Conservation (phyloP, 2,329 filamentous ascomycete genomes). For the Nigrospora osmanthi region DNA sequence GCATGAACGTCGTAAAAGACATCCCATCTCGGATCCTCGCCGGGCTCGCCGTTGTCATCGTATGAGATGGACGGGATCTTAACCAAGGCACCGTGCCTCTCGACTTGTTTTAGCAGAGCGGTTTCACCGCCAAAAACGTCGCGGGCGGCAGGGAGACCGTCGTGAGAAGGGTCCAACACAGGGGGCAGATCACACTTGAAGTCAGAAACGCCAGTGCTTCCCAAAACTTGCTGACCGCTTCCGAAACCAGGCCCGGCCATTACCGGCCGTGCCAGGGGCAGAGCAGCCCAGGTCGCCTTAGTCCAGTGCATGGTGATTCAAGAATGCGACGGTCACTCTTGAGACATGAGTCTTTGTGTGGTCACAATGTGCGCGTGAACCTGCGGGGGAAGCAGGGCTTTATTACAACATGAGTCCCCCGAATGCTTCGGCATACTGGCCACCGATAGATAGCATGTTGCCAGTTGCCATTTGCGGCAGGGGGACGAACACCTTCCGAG, state of each 20-base stretch:
- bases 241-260: slow-evolving; percentile 7
- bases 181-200: slow-evolving; percentile 22
- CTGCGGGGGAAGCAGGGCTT: too few relatives aligned
- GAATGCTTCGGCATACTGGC: too few relatives aligned
- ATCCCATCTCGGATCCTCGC: slow-evolving; percentile 46
- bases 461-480: too few relatives aligned
- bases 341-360: too few relatives aligned
- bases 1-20: slow-evolving; percentile 42
- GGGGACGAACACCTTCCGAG: too few relatives aligned
- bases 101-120: slow-evolving; percentile 24
- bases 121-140: slow-evolving; percentile 17
- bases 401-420: too few relatives aligned
- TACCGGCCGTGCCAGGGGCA: slow-evolving; percentile 5
- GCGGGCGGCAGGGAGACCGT: slow-evolving; percentile 19
- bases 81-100: slow-evolving; percentile 35
- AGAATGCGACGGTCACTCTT: too few relatives aligned
- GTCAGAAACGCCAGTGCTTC: slow-evolving; percentile 2
- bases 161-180: slow-evolving; percentile 16
- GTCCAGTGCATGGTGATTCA: slow-evolving; percentile 2
- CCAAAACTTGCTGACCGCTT: slow-evolving; percentile 8
- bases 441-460: too few relatives aligned
- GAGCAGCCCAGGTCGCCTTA: slow-evolving; percentile 10
- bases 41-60: slow-evolving; percentile 46
- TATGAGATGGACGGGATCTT: slow-evolving; percentile 46
- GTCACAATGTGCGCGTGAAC: too few relatives aligned